Conservation (phyloP, 176 grass and related monocot species). For the Triticum aestivum region DNA sequence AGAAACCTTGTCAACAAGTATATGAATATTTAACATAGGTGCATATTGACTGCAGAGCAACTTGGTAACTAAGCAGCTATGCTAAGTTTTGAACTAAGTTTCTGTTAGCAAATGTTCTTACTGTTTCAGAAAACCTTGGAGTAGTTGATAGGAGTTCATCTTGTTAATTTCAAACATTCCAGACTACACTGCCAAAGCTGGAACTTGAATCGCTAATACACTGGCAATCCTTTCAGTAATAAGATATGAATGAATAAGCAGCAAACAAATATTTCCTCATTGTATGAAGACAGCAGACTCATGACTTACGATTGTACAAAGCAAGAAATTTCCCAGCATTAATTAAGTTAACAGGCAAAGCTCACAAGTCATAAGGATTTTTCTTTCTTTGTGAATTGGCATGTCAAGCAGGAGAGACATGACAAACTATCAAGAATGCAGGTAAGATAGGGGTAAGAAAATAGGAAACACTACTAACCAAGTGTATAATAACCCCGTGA, state of each 20-base stretch:
- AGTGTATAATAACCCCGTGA: neutral
- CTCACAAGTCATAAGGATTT: neutral
- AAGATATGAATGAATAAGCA: neutral
- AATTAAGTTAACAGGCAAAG: neutral
- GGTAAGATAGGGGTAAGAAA: neutral
- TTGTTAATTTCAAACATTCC: neutral
- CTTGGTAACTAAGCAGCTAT: neutral
- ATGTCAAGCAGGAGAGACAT: neutral
- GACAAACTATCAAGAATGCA: neutral
- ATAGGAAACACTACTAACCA: neutral
- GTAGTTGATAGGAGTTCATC: neutral
- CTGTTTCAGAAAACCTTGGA: neutral
- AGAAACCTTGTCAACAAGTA: conserved; percentile 12
- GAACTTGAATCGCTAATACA: neutral
- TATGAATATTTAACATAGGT: neutral
- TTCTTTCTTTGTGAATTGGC: neutral
- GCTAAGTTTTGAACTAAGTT: neutral
- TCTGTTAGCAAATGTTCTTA: neutral
- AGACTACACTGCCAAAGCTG: neutral
- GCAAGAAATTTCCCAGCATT: neutral
- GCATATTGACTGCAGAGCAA: neutral
- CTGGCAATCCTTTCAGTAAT: neutral
- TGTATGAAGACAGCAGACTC: conserved; percentile 3
- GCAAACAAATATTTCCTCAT: neutral
- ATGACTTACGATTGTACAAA: neutral